phyloP scores from a whole-genome alignment of 148 eudicot species.

The Diospyros kaki region DNA sequence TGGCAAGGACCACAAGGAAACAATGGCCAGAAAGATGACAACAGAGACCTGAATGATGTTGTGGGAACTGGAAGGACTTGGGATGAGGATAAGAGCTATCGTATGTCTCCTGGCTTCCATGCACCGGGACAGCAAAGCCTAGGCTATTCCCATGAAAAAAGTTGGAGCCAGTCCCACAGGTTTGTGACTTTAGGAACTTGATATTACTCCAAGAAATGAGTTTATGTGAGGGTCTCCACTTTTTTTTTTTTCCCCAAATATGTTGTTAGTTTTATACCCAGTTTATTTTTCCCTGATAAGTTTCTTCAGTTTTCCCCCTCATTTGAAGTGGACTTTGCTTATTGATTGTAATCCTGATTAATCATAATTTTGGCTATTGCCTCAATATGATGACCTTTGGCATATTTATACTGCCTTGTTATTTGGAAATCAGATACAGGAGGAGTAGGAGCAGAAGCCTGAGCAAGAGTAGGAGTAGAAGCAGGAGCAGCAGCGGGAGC shows the following conservation, averaged over 20 bases:
- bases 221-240: neutral
- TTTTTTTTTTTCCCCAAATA: neutral
- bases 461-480: slow-evolving; percentile 7
- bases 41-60: slow-evolving; percentile 17
- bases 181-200: slow-evolving; percentile 9
- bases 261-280: too few relatives aligned
- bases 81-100: slow-evolving; percentile 14
- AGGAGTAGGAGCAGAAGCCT: slow-evolving; percentile 12
- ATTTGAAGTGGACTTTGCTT: neutral
- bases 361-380: neutral
- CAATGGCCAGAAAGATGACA: slow-evolving; percentile 13
- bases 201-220: neutral
- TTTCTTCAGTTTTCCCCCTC: neutral
- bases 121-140: slow-evolving; percentile 13
- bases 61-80: slow-evolving; percentile 10
- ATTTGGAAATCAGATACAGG: slow-evolving; percentile 4
- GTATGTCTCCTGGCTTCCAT: slow-evolving; percentile 10
- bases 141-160: slow-evolving; percentile 16
- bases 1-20: slow-evolving; percentile 12
- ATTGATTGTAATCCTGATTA: neutral
- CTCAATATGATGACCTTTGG: neutral
- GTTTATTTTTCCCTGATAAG: too few relatives aligned
- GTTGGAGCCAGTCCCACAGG: slow-evolving; percentile 16
- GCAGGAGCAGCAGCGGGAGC: slow-evolving; percentile 15
- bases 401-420: neutral